These are phyloP conservation scores for Ophiocordyceps australis DNA, from an alignment of 2,329 filamentous ascomycete species.

Conservation along the genomic window DNA sequence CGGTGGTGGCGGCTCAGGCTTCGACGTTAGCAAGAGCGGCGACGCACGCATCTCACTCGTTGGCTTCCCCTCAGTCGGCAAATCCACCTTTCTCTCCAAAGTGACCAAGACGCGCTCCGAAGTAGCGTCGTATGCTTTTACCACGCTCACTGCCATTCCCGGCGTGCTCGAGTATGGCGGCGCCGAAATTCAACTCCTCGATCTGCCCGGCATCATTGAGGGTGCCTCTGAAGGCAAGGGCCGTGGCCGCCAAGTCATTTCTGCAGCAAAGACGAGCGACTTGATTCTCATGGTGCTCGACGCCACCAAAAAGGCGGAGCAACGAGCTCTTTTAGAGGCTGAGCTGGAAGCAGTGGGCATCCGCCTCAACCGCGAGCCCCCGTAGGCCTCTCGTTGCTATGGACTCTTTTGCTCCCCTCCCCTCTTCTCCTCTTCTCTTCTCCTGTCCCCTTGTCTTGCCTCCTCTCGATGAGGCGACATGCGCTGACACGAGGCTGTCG, in stretches of 20 bases:
- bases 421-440: too few relatives aligned
- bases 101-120: constrained; percentile 97
- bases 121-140: constrained; percentile 93
- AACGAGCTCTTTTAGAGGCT: constrained; percentile 72
- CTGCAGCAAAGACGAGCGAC: constrained; percentile 94
- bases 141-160: constrained; percentile 89
- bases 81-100: constrained; percentile 96
- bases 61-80: constrained; percentile 96
- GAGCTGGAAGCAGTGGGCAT: constrained; percentile 94
- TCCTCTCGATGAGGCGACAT: too few relatives aligned
- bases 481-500: too few relatives aligned
- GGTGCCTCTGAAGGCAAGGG: constrained; percentile 93
- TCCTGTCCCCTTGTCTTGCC: too few relatives aligned
- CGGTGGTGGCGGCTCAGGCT: constrained; percentile 63
- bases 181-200: constrained; percentile 93
- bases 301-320: constrained; percentile 90
- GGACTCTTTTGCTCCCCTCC: background rate
- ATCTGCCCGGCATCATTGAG: constrained; percentile 96
- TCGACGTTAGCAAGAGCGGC: constrained; percentile 88
- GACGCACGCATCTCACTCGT: constrained; percentile 94
- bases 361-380: constrained; percentile 75
- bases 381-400: constrained; percentile 42
- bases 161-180: constrained; percentile 95
- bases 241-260: constrained; percentile 88
- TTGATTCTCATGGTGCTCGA: constrained; percentile 93